Evolutionary conservation across 2,329 filamentous ascomycete genomes (phyloP), one percentile per base, ranked within the genome.

Genomic region (Balansia obtecta): DNA sequence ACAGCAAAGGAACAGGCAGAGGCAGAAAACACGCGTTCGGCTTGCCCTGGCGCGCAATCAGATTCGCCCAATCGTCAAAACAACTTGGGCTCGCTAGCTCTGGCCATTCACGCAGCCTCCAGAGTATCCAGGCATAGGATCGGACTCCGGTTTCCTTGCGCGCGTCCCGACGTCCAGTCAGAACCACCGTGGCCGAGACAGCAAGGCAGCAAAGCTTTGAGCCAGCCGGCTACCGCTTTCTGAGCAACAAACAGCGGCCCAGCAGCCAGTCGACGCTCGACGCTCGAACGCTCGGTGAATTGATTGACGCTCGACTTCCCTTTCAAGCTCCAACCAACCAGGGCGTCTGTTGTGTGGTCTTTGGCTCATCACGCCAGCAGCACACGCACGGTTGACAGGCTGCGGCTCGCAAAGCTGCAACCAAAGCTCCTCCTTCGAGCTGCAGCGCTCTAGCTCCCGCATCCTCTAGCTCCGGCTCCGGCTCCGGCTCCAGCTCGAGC

Each of bases 51-150:
- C 45, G 50, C 50, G 54, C 56, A 57, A 57, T 57, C 58, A 60
- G 54, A 55, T 53, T 56, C 54, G 53, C 43, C 53, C 45, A 32
- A 30, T 43, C 54, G 46, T 48, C 48, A 49, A 38, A 44, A 20
- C 46, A 32, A 45, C 42, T 48, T 33, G 46, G 46, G 48, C 45
- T 52, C 46, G 53, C 47, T 50, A 13, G 18, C 42, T 48, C 59
- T 58, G 50, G 56, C 55, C 58, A 56, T 53, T 60, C 57, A 58
- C 50, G 50, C 51, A 47, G 45, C 53, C 54, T 52, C 20, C 39
- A 50, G 51, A 49, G 46, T 51, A 50, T 55, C 51, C 50, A 52
- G 55, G 46, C 41, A 49, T 52, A 52, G 27, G 52, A 56, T 57
- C 56, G 52, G 53, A 42, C 16, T 37, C 41, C 46, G 30, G 37